phyloP scores from a whole-genome alignment of 2,329 filamentous ascomycete genomes.

The Neocucurbitaria cava region DNA sequence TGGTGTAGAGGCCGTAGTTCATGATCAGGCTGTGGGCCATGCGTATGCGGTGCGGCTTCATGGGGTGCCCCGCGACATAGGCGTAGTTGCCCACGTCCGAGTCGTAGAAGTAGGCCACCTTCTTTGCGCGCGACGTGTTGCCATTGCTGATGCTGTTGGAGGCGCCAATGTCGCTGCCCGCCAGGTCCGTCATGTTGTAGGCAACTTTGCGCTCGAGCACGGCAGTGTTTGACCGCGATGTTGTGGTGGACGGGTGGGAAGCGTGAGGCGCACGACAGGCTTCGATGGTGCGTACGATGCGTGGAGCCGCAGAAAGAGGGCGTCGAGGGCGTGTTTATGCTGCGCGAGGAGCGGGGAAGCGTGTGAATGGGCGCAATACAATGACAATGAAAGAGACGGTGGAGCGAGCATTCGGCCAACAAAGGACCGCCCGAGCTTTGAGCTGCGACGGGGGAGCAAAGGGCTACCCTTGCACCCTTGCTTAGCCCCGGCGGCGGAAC shows the following conservation, averaged over 20 bases:
- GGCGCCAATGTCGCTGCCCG: slow-evolving; percentile 7
- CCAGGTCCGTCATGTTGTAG: slow-evolving; percentile 23
- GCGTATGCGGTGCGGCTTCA: slow-evolving; percentile 73
- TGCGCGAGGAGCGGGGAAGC: background rate
- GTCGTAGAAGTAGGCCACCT: slow-evolving; percentile 98
- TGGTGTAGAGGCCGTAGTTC: slow-evolving; percentile 76
- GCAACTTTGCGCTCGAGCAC: slow-evolving; percentile 19
- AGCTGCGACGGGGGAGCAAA: slow-evolving; percentile 4
- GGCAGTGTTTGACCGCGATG: background rate
- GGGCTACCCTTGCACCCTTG: slow-evolving; percentile 14
- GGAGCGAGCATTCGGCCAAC: slow-evolving; percentile 15
- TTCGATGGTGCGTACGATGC: background rate
- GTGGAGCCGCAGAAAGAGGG: background rate
- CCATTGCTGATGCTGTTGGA: slow-evolving; percentile 26
- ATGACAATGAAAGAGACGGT: slow-evolving; percentile 10
- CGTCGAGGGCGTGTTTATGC: background rate
- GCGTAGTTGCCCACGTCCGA: slow-evolving; percentile 98
- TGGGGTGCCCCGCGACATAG: slow-evolving; percentile 78
- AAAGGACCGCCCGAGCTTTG: slow-evolving; percentile 14
- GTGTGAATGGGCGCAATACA: background rate
- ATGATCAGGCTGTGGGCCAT: slow-evolving; percentile 71
- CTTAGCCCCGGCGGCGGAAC: slow-evolving; percentile 15
- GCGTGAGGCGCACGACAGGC: background rate
- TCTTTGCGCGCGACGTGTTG: slow-evolving; percentile 61
- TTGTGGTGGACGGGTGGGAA: background rate